These are phyloP conservation scores for Tilletia setariae DNA, from an alignment of 1,284 basidiomycete species.

Conservation along the genomic window DNA sequence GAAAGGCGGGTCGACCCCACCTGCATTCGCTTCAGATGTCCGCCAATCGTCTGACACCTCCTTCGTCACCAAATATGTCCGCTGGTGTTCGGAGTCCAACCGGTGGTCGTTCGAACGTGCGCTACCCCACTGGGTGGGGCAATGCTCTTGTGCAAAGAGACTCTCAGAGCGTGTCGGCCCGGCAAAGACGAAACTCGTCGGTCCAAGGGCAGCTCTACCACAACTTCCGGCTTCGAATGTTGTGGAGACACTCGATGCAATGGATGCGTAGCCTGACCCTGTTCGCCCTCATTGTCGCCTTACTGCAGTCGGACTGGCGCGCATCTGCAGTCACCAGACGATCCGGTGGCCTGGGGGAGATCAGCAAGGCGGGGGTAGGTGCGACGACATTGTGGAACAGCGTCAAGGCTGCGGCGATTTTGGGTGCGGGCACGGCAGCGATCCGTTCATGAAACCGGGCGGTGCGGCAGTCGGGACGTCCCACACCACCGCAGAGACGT, in stretches of 20 bases:
- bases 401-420: constrained; percentile 2
- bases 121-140: constrained; percentile 10
- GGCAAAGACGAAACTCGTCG: not conserved
- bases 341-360: too few species aligned
- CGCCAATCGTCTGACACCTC: not conserved
- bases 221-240: not conserved
- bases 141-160: too few species aligned
- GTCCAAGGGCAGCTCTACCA: not conserved
- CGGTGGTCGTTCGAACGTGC: not conserved
- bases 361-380: not conserved
- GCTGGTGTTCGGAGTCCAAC: not conserved
- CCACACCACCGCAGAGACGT: too few species aligned
- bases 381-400: constrained; percentile 4
- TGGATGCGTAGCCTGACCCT: constrained; percentile 2
- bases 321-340: not conserved
- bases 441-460: not conserved
- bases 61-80: not conserved
- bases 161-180: not conserved
- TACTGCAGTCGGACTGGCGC: constrained; percentile 4
- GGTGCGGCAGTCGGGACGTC: not conserved
- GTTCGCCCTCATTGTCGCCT: constrained; percentile 7
- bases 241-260: not conserved
- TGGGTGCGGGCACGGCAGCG: not conserved
- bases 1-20: not conserved
- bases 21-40: constrained; percentile 4